Percentiles rank a stretch among this genome's conserved stretches.
These are phyloP conservation scores for Apiospora malaysiana DNA, from an alignment of 2,329 filamentous ascomycete species.

Conservation along the genomic window DNA sequence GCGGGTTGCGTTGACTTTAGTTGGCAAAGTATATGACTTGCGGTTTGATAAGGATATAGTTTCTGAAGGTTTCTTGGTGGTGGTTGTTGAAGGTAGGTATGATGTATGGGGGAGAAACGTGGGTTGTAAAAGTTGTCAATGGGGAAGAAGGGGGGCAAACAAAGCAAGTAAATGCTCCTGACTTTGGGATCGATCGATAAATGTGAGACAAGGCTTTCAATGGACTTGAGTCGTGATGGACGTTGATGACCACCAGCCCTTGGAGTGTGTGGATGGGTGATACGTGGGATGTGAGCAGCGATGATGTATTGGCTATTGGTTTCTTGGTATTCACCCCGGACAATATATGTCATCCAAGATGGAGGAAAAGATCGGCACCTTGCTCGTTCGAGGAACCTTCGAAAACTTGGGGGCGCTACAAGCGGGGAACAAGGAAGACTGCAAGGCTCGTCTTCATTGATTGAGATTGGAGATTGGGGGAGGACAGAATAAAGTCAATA, in stretches of 20 bases:
- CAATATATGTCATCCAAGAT: slow-evolving; percentile 21
- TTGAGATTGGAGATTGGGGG: slow-evolving; percentile 1
- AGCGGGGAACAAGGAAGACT: slow-evolving; percentile 8
- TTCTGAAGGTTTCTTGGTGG: neutral
- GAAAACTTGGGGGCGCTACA: slow-evolving; percentile 1
- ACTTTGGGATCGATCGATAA: slow-evolving; percentile 23
- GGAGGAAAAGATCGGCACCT: slow-evolving; percentile 11
- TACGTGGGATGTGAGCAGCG: slow-evolving; percentile 20
- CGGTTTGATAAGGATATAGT: neutral
- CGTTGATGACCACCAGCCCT: slow-evolving; percentile 16
- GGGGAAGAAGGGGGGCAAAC: slow-evolving; percentile 4
- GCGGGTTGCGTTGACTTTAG: neutral
- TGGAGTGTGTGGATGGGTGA: slow-evolving; percentile 4
- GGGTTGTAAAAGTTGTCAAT: neutral
- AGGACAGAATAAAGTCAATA: slow-evolving; percentile 1
- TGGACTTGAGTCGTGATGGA: slow-evolving; percentile 14
- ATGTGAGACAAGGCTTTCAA: slow-evolving; percentile 25
- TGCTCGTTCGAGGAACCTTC: neutral
- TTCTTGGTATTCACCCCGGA: slow-evolving; percentile 10
- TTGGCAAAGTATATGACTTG: slow-evolving; percentile 7
- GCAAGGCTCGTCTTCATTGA: neutral
- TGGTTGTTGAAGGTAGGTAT: neutral
- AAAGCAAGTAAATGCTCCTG: slow-evolving; percentile 16
- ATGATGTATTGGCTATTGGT: slow-evolving; percentile 21
- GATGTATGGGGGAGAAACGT: neutral